These are phyloP conservation scores for Xerocomus spinulosus DNA, from an alignment of 768 basidiomycete species.

Conservation along the genomic window DNA sequence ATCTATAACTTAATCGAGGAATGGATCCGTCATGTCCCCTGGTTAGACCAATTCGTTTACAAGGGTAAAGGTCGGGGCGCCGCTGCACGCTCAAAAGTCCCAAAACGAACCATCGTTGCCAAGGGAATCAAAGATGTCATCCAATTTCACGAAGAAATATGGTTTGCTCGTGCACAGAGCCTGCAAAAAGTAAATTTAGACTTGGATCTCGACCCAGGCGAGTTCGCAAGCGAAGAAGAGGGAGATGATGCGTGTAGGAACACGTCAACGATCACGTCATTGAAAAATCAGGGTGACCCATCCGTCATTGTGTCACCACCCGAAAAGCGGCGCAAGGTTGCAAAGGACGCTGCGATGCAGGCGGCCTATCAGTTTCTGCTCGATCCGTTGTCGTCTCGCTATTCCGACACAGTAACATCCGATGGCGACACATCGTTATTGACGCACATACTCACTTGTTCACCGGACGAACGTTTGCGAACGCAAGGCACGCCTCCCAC, in stretches of 20 bases:
- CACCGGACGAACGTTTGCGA: constrained; percentile 27
- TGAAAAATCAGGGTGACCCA: not conserved
- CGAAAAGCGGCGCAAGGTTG: constrained; percentile 32
- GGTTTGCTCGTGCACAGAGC: constrained; percentile 38
- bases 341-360: constrained; percentile 30
- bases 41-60: constrained; percentile 56
- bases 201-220: constrained; percentile 35
- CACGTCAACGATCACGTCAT: constrained; percentile 10
- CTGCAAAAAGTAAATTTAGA: constrained; percentile 35
- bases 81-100: constrained; percentile 52
- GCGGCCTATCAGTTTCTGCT: constrained; percentile 55
- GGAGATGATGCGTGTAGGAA: constrained; percentile 16
- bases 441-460: constrained; percentile 52
- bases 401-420: constrained; percentile 8
- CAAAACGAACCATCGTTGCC: constrained; percentile 62
- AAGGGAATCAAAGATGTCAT: constrained; percentile 67
- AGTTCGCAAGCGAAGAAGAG: constrained; percentile 29
- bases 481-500: constrained; percentile 39
- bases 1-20: constrained; percentile 56
- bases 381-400: constrained; percentile 45
- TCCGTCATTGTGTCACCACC: constrained; percentile 6
- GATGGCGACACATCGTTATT: constrained; percentile 34
- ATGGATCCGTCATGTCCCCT: constrained; percentile 64
- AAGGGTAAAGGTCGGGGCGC: constrained; percentile 30
- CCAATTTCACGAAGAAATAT: constrained; percentile 61